A percentile compares a stretch with the other conserved stretches of the same genome.
These are phyloP conservation scores for Cryptococcus sp. DNA, from an alignment of 1,284 basidiomycete species.

Conservation along the genomic window DNA sequence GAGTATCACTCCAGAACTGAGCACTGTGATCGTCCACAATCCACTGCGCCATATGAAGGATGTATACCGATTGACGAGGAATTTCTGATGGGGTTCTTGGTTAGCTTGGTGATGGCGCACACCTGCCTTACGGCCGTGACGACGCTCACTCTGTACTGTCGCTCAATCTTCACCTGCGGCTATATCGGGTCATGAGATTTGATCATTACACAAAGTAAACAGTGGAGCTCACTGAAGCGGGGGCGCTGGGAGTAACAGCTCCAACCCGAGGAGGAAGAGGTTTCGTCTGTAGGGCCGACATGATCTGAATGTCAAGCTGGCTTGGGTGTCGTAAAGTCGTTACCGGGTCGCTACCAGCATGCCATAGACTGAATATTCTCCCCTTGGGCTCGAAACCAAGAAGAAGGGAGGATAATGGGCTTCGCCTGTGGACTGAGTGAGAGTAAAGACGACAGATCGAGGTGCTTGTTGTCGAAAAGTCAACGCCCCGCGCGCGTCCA, in stretches of 20 bases:
- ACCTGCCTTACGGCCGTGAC: neutral
- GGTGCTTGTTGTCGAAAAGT: too few relatives aligned
- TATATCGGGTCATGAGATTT: neutral
- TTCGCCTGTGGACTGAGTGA: too few relatives aligned
- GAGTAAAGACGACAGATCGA: too few relatives aligned
- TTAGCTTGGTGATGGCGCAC: neutral
- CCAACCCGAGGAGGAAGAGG: neutral
- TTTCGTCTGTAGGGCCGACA: neutral
- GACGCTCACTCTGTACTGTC: conserved; percentile 34
- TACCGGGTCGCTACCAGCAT: too few relatives aligned
- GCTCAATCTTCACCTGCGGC: conserved; percentile 26
- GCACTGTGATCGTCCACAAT: conserved; percentile 17
- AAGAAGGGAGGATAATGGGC: too few relatives aligned
- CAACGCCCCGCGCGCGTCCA: neutral
- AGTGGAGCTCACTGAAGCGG: neutral
- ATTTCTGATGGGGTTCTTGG: conserved; percentile 23
- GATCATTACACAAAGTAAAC: too few relatives aligned
- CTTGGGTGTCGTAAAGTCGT: too few relatives aligned
- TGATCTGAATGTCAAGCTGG: neutral
- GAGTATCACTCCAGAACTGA: conserved; percentile 15
- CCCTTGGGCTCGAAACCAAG: too few relatives aligned
- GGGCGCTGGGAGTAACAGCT: neutral
- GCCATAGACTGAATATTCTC: too few relatives aligned
- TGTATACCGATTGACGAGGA: conserved; percentile 31
- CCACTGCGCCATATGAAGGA: conserved; percentile 17